A percentile compares a stretch with the other conserved stretches of the same genome.
Evolutionary conservation across 192 early-diverging fungal genomes (phyloP).

Genomic region (Geranomyces michiganensis): DNA sequence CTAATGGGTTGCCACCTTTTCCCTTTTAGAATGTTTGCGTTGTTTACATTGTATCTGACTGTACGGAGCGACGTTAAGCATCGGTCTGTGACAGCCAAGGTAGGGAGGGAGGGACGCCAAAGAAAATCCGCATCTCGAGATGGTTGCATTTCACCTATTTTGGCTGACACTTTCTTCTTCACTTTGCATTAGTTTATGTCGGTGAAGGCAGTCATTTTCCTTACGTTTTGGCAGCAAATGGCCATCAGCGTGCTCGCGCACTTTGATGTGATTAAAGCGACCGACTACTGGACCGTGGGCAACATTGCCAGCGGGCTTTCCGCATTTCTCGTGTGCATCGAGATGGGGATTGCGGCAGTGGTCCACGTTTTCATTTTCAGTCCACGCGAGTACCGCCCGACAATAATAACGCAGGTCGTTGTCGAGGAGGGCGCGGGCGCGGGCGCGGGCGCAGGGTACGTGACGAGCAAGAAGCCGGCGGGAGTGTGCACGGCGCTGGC

Average conservation of each 20-base stretch:
- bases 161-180: neutral
- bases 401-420: no score
- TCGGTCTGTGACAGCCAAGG: conserved; percentile 35
- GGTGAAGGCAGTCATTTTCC: conserved; percentile 56
- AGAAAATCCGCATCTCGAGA: no score
- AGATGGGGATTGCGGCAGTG: conserved; percentile 58
- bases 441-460: neutral
- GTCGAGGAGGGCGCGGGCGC: neutral
- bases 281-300: conserved; percentile 57
- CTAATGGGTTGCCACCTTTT: no score
- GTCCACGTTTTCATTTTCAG: conserved; percentile 56
- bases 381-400: conserved; percentile 9
- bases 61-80: conserved; percentile 50
- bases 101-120: no score
- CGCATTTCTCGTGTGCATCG: conserved; percentile 37
- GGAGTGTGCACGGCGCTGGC: conserved; percentile 17
- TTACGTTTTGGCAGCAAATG: conserved; percentile 61
- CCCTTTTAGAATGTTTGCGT: conserved; percentile 55
- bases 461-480: neutral
- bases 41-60: conserved; percentile 64
- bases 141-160: neutral
- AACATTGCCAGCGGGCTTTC: conserved; percentile 53
- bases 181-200: conserved; percentile 39
- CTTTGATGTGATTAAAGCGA: conserved; percentile 44
- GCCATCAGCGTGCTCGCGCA: conserved; percentile 55